phyloP scores from a whole-genome alignment of 2,329 filamentous ascomycete species.

The Aureobasidium sp. region DNA sequence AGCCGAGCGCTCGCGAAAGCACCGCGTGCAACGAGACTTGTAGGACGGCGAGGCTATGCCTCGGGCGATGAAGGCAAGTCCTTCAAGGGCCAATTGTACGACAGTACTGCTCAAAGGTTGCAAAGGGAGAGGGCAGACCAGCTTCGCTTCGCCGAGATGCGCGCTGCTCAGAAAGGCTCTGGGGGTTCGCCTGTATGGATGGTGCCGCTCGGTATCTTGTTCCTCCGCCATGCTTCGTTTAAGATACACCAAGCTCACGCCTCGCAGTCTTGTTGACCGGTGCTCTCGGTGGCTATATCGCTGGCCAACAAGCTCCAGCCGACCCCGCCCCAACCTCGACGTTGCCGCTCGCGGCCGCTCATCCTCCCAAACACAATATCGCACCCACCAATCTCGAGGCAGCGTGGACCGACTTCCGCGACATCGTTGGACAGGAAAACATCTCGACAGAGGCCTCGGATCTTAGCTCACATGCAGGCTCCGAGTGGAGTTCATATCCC shows the following conservation, averaged over 20 bases:
- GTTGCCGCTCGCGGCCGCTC: constrained; percentile 42
- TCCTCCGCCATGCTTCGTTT: not conserved
- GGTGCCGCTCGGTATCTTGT: constrained; percentile 26
- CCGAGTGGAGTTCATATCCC: constrained; percentile 56
- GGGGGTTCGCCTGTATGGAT: constrained; percentile 24
- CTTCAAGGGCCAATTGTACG: constrained; percentile 56
- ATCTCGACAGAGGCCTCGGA: constrained; percentile 52
- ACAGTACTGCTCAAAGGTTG: constrained; percentile 53
- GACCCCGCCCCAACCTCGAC: constrained; percentile 47
- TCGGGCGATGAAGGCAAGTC: constrained; percentile 26
- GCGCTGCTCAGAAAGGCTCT: constrained; percentile 25
- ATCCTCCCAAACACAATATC: constrained; percentile 48
- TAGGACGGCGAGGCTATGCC: constrained; percentile 15
- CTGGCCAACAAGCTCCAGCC: constrained; percentile 45
- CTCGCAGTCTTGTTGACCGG: constrained; percentile 44
- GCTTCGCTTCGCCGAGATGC: constrained; percentile 39
- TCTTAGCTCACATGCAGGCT: constrained; percentile 51
- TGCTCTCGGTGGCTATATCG: constrained; percentile 48
- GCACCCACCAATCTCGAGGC: constrained; percentile 53
- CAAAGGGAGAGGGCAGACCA: constrained; percentile 53
- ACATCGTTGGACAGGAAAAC: constrained; percentile 56
- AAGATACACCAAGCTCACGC: constrained; percentile 25
- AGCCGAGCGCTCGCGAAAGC: not conserved
- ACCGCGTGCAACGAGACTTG: not conserved
- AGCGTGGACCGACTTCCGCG: constrained; percentile 56